These are phyloP conservation scores for Daldinia eschscholtzii DNA, from an alignment of 2,329 filamentous ascomycete species.

Conservation along the genomic window DNA sequence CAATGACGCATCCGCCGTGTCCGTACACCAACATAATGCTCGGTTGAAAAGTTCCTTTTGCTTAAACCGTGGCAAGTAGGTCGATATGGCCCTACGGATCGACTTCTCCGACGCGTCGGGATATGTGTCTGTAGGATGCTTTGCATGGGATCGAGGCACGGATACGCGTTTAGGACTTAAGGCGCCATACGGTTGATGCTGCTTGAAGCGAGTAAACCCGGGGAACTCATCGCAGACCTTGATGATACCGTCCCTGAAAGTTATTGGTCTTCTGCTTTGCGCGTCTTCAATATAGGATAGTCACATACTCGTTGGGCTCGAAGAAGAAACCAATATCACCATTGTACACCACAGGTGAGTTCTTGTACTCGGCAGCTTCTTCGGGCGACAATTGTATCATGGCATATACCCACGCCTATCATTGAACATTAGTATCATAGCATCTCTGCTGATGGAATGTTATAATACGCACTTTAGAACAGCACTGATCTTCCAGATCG, in stretches of 20 bases:
- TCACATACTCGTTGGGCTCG: conserved; percentile 57
- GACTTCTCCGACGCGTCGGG: conserved; percentile 52
- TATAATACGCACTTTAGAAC: conserved; percentile 50
- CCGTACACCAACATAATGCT: conserved; percentile 54
- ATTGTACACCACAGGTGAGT: conserved; percentile 60
- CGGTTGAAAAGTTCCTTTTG: conserved; percentile 51
- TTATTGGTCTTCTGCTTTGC: conserved; percentile 12
- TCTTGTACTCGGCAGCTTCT: conserved; percentile 58
- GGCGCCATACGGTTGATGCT: conserved; percentile 54
- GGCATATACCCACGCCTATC: conserved; percentile 61
- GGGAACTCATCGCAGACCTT: conserved; percentile 57
- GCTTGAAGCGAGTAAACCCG: conserved; percentile 55
- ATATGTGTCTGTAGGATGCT: conserved; percentile 55
- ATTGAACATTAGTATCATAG: conserved; percentile 22
- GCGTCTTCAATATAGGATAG: background rate
- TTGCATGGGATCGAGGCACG: conserved; percentile 54
- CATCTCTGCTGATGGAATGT: background rate
- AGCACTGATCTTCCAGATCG: conserved; percentile 55
- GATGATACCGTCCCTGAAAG: conserved; percentile 50
- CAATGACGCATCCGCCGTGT: conserved; percentile 53
- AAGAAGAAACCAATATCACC: conserved; percentile 64
- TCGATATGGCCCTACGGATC: conserved; percentile 50
- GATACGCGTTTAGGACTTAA: conserved; percentile 48
- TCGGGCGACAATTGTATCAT: conserved; percentile 58
- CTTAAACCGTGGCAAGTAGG: conserved; percentile 51